These are phyloP conservation scores for Colletotrichum echinochloae DNA, from an alignment of 2,329 filamentous ascomycete genomes.

Conservation along the genomic window DNA sequence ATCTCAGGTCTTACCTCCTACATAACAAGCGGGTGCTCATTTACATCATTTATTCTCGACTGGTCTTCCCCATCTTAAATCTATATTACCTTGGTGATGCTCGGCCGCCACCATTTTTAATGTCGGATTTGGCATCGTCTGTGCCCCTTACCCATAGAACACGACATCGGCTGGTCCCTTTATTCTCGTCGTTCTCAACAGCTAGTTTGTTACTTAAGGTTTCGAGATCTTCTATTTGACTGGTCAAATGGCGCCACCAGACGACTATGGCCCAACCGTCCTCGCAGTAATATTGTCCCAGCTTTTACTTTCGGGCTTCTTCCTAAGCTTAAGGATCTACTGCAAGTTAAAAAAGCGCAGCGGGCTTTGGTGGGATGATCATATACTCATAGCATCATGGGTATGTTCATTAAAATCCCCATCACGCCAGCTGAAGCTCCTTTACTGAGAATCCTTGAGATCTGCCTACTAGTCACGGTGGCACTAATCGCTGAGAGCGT, in stretches of 20 bases:
- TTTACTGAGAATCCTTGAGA: slow-evolving; percentile 5
- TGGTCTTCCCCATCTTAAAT: slow-evolving; percentile 1
- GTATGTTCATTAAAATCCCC: slow-evolving; percentile 29
- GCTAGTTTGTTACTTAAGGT: slow-evolving; percentile 5
- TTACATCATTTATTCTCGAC: not conserved
- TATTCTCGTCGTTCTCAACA: not conserved
- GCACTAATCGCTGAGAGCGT: slow-evolving; percentile 19
- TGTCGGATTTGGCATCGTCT: not conserved
- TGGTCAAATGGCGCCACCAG: slow-evolving; percentile 33
- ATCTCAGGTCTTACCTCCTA: slow-evolving; percentile 27
- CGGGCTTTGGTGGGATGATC: slow-evolving; percentile 48
- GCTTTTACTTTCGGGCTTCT: slow-evolving; percentile 40
- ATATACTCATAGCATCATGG: slow-evolving; percentile 44
- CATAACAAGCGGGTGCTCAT: slow-evolving; percentile 6
- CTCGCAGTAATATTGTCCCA: slow-evolving; percentile 42
- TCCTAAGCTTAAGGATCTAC: slow-evolving; percentile 43
- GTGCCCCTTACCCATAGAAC: not conserved
- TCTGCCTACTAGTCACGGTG: slow-evolving; percentile 17
- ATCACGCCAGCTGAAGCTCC: not conserved
- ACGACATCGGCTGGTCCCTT: slow-evolving; percentile 29
- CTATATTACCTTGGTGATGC: slow-evolving; percentile 18
- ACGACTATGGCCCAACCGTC: slow-evolving; percentile 36
- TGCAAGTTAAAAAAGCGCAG: slow-evolving; percentile 44
- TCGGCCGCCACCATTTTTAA: not conserved
- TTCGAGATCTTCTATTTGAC: not conserved